Percentiles rank a stretch among this genome's conserved stretches.
phyloP scores from a whole-genome alignment of 768 basidiomycete species.

The Zangia roseola region DNA sequence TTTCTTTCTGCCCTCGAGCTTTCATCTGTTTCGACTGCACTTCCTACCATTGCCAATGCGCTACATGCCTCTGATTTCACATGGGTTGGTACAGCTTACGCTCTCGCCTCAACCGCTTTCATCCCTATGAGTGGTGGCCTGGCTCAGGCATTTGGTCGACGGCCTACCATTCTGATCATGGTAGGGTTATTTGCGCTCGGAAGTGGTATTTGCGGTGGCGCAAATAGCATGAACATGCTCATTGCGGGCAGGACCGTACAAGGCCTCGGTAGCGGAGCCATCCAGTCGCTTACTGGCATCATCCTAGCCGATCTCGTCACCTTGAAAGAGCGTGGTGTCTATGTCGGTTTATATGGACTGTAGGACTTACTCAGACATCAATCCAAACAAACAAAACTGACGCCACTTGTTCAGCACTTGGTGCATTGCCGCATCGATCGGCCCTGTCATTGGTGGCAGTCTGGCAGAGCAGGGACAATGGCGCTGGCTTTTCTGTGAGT shows the following conservation, averaged over 20 bases:
- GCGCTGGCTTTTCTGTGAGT: no score
- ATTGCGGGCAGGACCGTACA: slow-evolving; percentile 44
- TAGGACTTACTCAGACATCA: slow-evolving; percentile 10
- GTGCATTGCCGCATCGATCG: slow-evolving; percentile 35
- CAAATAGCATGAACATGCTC: slow-evolving; percentile 39
- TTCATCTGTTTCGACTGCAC: slow-evolving; percentile 37
- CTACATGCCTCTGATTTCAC: slow-evolving; percentile 39
- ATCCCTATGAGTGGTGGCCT: no score
- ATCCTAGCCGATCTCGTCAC: slow-evolving; percentile 47
- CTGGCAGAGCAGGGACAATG: slow-evolving; percentile 34
- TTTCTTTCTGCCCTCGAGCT: slow-evolving; percentile 35
- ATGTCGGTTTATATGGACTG: slow-evolving; percentile 39
- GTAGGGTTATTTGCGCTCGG: slow-evolving; percentile 41
- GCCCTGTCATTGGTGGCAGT: slow-evolving; percentile 37
- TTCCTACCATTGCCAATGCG: slow-evolving; percentile 41
- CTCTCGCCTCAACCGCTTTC: no score
- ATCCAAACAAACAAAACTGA: background rate
- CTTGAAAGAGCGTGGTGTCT: slow-evolving; percentile 43
- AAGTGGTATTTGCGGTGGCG: slow-evolving; percentile 40
- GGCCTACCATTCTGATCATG: slow-evolving; percentile 29
- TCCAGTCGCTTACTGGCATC: slow-evolving; percentile 39
- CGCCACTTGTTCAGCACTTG: slow-evolving; percentile 22
- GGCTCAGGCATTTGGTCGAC: slow-evolving; percentile 43
- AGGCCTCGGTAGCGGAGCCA: slow-evolving; percentile 41
- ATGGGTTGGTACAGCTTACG: slow-evolving; percentile 50